phyloP scores from a whole-genome alignment of 306 rosid species.

The Arachis hypogaea region DNA sequence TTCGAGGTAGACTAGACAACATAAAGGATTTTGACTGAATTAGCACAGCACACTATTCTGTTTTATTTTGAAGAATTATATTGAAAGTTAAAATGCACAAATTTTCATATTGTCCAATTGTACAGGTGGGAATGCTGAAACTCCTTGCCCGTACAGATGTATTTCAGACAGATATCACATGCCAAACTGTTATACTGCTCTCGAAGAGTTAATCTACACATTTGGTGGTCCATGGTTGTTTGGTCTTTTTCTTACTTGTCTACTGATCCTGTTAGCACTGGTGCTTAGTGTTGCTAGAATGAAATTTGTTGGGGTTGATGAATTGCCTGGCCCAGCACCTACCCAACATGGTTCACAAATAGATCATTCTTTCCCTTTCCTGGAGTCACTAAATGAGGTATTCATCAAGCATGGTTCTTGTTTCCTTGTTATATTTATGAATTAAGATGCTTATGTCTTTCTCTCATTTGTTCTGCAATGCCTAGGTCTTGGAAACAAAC shows the following conservation, averaged over 20 bases:
- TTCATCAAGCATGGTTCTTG: slow-evolving; percentile 26
- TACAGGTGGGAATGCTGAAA: slow-evolving; percentile 85
- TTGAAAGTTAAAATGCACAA: slow-evolving; percentile 29
- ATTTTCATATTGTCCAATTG: slow-evolving; percentile 19
- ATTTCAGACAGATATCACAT: slow-evolving; percentile 93
- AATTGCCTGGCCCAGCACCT: slow-evolving; percentile 88
- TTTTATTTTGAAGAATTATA: slow-evolving; percentile 15
- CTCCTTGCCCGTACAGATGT: slow-evolving; percentile 92
- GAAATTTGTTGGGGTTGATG: slow-evolving; percentile 97
- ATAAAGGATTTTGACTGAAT: slow-evolving; percentile 34
- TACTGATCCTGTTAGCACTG: slow-evolving; percentile 84
- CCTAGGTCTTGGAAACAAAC: slow-evolving; percentile 92
- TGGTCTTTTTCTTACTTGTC: slow-evolving; percentile 82
- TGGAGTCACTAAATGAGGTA: slow-evolving; percentile 97
- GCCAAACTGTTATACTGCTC: slow-evolving; percentile 96
- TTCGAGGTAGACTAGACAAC: slow-evolving; percentile 71
- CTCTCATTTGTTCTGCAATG: slow-evolving; percentile 27
- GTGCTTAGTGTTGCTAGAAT: slow-evolving; percentile 95
- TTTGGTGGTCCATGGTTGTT: slow-evolving; percentile 99
- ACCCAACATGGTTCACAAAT: slow-evolving; percentile 97
- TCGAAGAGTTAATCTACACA: slow-evolving; percentile 92
- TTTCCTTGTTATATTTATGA: slow-evolving; percentile 29
- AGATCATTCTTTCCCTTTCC: slow-evolving; percentile 96
- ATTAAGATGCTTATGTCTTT: slow-evolving; percentile 5
- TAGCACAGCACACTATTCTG: neutral